Conservation (phyloP, 495 filamentous ascomycete genomes). For the Rhypophila decipiens region DNA sequence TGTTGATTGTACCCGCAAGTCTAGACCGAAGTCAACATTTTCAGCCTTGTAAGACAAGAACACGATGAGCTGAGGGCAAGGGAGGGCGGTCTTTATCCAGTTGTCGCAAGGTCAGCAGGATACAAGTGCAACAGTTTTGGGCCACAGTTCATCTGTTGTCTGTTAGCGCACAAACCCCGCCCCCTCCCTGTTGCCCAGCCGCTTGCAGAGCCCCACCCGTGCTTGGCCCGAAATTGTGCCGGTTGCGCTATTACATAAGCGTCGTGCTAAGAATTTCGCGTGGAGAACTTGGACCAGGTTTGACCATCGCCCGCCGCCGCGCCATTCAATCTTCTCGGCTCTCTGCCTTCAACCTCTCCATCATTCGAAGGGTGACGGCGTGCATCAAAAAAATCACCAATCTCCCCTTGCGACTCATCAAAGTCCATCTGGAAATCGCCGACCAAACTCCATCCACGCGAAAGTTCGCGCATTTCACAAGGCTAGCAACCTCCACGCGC, state of each 20-base stretch:
- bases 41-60: too few relatives aligned
- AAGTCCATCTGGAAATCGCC: conserved; percentile 39
- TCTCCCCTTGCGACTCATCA: conserved; percentile 45
- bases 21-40: too few relatives aligned
- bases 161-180: too few relatives aligned
- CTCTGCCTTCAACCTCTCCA: conserved; percentile 47
- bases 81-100: too few relatives aligned
- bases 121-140: too few relatives aligned
- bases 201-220: background rate
- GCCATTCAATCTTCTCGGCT: conserved; percentile 36
- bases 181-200: background rate
- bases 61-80: too few relatives aligned
- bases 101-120: too few relatives aligned
- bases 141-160: too few relatives aligned
- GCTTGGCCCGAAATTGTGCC: conserved; percentile 9
- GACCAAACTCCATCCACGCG: conserved; percentile 36
- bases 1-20: too few relatives aligned
- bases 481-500: conserved; percentile 19
- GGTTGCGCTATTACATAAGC: conserved; percentile 13
- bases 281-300: conserved; percentile 26
- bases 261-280: conserved; percentile 22
- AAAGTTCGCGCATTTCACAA: conserved; percentile 26
- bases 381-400: conserved; percentile 52
- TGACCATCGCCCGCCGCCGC: conserved; percentile 39
- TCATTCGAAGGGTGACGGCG: conserved; percentile 42